Base-by-base conservation (phyloP, 108 stramenopile species). In the Cyclostephanos tholiformis region DNA sequence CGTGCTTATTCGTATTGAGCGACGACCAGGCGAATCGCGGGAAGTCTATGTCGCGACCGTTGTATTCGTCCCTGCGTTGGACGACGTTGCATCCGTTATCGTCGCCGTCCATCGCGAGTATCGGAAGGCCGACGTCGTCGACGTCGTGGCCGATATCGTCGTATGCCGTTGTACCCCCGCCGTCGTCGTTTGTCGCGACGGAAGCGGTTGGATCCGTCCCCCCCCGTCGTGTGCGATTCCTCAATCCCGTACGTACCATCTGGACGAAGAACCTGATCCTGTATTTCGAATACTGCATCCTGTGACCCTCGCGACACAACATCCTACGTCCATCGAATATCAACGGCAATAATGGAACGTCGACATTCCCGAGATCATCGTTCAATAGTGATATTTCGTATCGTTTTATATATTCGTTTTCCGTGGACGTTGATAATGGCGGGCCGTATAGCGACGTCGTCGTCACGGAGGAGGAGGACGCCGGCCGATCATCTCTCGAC, bases 31-130 rank as follows among this genome's bases (percentile, higher is more conserved):
- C 14, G n/a, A 67, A 46, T 20, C 65, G 65, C 9, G 65, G 65
- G 26, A 67, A 67, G 17, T 36, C 9, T 20, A 23, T 9, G 41
- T 20, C 14, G 13, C 7, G 20, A 1, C 25, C 25, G 0, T 58
- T 27, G 30, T 58, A 30, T 13, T 67, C 49, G 49, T 67, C 49
- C 10, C 2, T 49, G 6, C 50, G 49, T 23, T 2, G 20, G 0
- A 26, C 49, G 25, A 67, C 49, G 27, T 67, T 67, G 48, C 65
- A 67, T 2, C 65, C 65, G 49, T 67, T 67, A 5, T 51, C 46
- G 29, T 67, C 65, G 17, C 20, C 44, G 27, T 48, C 48, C 48
- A 51, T 67, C 26, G 26, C 25, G 6, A 67, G 22, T 25, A 67
- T 67, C 25, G 65, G 65, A 3, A 67, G 49, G 16, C 49, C 49